Percentiles rank a stretch among this genome's conserved stretches.
Evolutionary conservation across 148 eudicot species (phyloP).

Genomic region (Silene uniflora): DNA sequence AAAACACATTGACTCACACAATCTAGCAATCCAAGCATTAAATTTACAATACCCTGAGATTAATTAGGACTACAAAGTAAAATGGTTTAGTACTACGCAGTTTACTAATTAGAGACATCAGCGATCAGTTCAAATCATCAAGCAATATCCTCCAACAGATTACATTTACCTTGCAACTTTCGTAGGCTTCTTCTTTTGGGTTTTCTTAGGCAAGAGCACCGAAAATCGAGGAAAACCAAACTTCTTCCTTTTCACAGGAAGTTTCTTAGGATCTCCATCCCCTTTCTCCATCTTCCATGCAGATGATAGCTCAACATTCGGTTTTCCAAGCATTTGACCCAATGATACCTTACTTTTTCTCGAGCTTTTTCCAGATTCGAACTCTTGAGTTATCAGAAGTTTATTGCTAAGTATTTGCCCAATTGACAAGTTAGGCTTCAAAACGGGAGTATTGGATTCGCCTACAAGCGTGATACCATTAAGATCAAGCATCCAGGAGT

Average conservation of each 20-base stretch:
- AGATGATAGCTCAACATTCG: constrained; percentile 27
- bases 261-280: constrained; percentile 26
- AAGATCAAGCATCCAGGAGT: constrained; percentile 47
- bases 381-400: constrained; percentile 74
- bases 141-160: no score
- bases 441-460: constrained; percentile 38
- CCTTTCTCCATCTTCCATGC: constrained; percentile 46
- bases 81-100: neutral
- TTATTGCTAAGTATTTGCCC: constrained; percentile 93
- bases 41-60: neutral
- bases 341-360: constrained; percentile 58
- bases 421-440: constrained; percentile 68
- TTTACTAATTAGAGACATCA: no score
- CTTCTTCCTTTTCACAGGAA: constrained; percentile 72
- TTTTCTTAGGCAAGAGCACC: constrained; percentile 57
- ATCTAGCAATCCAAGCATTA: neutral
- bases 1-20: neutral
- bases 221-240: constrained; percentile 74
- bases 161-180: neutral
- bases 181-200: constrained; percentile 59
- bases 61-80: neutral
- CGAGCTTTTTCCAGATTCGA: constrained; percentile 37
- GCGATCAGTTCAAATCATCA: neutral
- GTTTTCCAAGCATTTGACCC: constrained; percentile 78
- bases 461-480: constrained; percentile 41